Base-by-base conservation (phyloP, 2,329 filamentous ascomycete species). In the Neospermospora avenae region DNA sequence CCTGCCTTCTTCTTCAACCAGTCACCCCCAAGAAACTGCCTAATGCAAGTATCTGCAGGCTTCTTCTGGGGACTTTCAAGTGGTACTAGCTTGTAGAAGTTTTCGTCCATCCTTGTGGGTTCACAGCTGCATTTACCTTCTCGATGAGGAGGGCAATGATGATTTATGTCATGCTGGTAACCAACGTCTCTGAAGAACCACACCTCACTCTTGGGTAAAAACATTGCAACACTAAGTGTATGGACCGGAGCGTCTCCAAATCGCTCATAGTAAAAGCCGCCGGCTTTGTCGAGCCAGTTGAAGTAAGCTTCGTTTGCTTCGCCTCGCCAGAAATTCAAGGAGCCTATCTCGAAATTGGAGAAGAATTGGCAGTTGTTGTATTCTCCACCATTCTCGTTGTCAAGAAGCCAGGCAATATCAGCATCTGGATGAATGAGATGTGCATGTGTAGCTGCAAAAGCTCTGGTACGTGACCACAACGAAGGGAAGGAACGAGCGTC, bases 331-430 rank as follows among this genome's bases (percentile, higher is more conserved):
- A 93, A 98, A 69, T 95, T 84, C 37, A 98, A 81, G 75, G 87
- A 93, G 65, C 93, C 95, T 68, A 98, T 88, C 74, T 98, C 95
- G 68, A 98, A 99, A 80, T 98, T 99, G 72, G 93, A 97, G 92
- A 95, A 99, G 88, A 98, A 98, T 75, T 98, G 95, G 78, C 95
- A 99, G 74, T 92, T 87, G 80, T 97, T 99, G 80, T 98, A 98
- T 8, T 84, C 91, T 62, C 93, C 85, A 56, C 93, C 93, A 55
- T 84, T 85, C 67, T 97, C 90, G 7, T 69, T 49, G 67, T 97
- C 91, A 69, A 90, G 95, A 67, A 99, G 78, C 78, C 96, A 98
- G 3, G 79, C 82, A 84, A 98, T 87, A 2, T 89, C 89, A 77
- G 97, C 97, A 70, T 84, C 87, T 65, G 88, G 78, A 18, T 82